phyloP scores from a whole-genome alignment of 176 grass and related monocot species.

The Avena atlantica region DNA sequence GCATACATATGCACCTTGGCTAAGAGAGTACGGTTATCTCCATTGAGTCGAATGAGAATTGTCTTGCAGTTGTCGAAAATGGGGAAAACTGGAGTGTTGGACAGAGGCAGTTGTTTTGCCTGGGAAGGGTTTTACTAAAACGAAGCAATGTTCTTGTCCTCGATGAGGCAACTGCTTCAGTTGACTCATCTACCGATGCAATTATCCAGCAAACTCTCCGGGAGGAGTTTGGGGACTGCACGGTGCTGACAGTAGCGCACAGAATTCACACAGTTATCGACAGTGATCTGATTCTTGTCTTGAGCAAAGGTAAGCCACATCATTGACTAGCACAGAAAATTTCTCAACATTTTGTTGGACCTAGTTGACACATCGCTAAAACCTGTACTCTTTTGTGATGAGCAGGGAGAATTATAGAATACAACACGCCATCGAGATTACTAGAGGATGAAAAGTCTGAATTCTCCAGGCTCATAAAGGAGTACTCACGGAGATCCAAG shows the following conservation, averaged over 20 bases:
- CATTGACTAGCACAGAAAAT: not conserved
- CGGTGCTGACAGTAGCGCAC: constrained; percentile 83
- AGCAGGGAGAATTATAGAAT: constrained; percentile 82
- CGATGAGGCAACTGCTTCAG: constrained; percentile 92
- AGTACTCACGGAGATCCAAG: constrained; percentile 77
- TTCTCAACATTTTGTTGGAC: constrained; percentile 27
- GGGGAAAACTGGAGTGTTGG: constrained; percentile 97
- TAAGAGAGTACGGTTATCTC: not conserved
- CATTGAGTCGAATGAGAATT: constrained; percentile 31
- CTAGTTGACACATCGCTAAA: constrained; percentile 31
- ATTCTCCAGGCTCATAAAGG: constrained; percentile 91
- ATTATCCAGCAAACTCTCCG: constrained; percentile 77
- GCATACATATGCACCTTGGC: not conserved
- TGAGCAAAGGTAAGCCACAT: constrained; percentile 70
- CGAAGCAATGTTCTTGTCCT: constrained; percentile 81
- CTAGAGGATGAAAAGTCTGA: constrained; percentile 80
- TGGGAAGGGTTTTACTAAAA: constrained; percentile 87
- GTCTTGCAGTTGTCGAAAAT: constrained; percentile 79
- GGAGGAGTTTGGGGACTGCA: constrained; percentile 74
- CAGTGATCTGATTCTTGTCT: constrained; percentile 90
- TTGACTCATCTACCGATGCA: constrained; percentile 80
- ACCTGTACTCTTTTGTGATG: constrained; percentile 39
- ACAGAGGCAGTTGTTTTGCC: constrained; percentile 87
- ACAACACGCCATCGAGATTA: constrained; percentile 73
- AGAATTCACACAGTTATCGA: constrained; percentile 95